Conservation (phyloP, 345 rosid species). For the Chamaenerion angustifolium region DNA sequence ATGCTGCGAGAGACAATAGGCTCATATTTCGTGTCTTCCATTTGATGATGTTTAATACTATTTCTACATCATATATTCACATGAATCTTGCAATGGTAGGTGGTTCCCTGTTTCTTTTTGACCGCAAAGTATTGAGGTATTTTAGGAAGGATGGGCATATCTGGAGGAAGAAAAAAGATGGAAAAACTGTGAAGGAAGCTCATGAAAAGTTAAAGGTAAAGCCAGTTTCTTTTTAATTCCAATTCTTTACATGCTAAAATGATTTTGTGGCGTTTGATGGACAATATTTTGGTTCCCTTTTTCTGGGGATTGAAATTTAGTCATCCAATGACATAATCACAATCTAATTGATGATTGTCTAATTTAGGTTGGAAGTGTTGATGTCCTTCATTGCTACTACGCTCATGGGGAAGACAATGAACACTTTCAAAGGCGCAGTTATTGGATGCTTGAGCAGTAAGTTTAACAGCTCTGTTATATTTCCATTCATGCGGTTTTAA, state of each 20-base stretch:
- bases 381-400: constrained; percentile 87
- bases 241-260: too few species aligned
- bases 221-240: too few species aligned
- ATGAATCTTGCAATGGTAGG: constrained; percentile 28
- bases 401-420: constrained; percentile 94
- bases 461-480: constrained; percentile 11
- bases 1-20: too few species aligned
- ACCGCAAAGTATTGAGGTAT: constrained; percentile 80
- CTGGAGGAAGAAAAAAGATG: constrained; percentile 90
- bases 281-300: too few species aligned
- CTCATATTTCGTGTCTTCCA: too few species aligned
- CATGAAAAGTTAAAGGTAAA: constrained; percentile 75
- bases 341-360: constrained; percentile 14
- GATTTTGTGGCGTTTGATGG: too few species aligned
- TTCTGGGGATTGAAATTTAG: not conserved
- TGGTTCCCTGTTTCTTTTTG: constrained; percentile 91
- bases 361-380: constrained; percentile 81
- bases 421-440: constrained; percentile 88
- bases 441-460: constrained; percentile 94
- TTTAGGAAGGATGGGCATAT: constrained; percentile 88
- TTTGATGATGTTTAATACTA: too few species aligned
- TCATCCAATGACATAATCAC: not conserved
- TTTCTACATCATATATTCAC: constrained; percentile 8
- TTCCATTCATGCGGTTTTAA: not conserved
- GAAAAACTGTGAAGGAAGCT: constrained; percentile 85